Percentiles rank a stretch among this genome's conserved stretches.
Conservation (phyloP, 2,329 filamentous ascomycete genomes). For the Beauveria australis region DNA sequence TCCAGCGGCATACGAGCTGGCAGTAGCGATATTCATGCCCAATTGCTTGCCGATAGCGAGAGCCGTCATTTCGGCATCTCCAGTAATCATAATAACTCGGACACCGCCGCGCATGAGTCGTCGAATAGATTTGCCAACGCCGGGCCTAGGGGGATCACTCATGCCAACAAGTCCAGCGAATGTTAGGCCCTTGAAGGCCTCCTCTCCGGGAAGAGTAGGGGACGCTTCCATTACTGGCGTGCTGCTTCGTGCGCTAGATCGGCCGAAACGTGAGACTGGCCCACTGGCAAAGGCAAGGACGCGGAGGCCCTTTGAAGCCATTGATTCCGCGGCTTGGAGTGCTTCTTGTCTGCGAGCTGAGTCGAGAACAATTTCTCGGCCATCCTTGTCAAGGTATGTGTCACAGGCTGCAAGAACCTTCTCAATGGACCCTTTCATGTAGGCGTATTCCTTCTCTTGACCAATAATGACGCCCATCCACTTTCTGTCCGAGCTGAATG, state of each 20-base stretch:
- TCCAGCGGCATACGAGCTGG: conserved; percentile 42
- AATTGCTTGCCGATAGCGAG: conserved; percentile 88
- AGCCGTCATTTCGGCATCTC: conserved; percentile 90
- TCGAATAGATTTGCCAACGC: conserved; percentile 81
- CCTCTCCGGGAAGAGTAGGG: conserved; percentile 47
- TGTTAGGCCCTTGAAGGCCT: conserved; percentile 71
- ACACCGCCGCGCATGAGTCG: conserved; percentile 89
- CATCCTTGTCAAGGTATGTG: conserved; percentile 79
- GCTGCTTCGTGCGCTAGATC: conserved; percentile 40
- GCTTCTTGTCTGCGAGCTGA: conserved; percentile 66
- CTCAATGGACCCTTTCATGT: conserved; percentile 93
- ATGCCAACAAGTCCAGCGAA: conserved; percentile 94
- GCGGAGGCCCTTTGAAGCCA: conserved; percentile 83
- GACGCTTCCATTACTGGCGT: conserved; percentile 38
- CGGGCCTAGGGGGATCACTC: conserved; percentile 89
- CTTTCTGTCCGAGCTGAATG: conserved; percentile 94
- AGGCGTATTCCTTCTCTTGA: conserved; percentile 69
- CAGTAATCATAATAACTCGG: conserved; percentile 98
- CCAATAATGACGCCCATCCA: conserved; percentile 97
- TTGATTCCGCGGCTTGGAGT: conserved; percentile 67
- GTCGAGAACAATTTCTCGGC: conserved; percentile 79
- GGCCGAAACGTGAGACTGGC: conserved; percentile 42
- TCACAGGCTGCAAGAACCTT: conserved; percentile 80
- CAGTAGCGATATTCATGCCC: conserved; percentile 73
- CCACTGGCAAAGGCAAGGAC: conserved; percentile 94